Evolutionary conservation across 2,329 filamentous ascomycete species (phyloP).

Genomic region (Fusarium dimerum): DNA sequence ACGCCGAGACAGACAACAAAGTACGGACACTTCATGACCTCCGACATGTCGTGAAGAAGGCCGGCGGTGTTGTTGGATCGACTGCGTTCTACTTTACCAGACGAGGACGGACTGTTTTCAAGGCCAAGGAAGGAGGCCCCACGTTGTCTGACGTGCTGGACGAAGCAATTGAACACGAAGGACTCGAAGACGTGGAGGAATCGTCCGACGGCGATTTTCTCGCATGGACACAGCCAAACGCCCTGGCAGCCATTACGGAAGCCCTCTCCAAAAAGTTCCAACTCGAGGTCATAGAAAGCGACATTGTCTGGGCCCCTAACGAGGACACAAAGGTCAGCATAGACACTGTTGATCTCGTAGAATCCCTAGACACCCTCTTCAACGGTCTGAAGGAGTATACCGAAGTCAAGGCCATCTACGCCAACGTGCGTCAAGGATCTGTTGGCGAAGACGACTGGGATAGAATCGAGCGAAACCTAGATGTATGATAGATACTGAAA

Average conservation of each 20-base stretch:
- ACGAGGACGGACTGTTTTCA: constrained; percentile 73
- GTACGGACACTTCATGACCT: constrained; percentile 73
- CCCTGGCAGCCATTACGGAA: constrained; percentile 35
- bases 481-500: constrained; percentile 42
- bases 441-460: constrained; percentile 57
- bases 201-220: constrained; percentile 71
- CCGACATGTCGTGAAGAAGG: constrained; percentile 68
- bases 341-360: constrained; percentile 55
- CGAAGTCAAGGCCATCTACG: constrained; percentile 77
- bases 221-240: constrained; percentile 47
- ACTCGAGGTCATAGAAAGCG: constrained; percentile 69
- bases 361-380: constrained; percentile 61
- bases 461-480: constrained; percentile 53
- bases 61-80: constrained; percentile 69
- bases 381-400: constrained; percentile 64
- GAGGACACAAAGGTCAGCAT: constrained; percentile 72
- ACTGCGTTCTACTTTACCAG: constrained; percentile 85
- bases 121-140: constrained; percentile 47
- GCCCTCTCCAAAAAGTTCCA: constrained; percentile 62
- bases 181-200: constrained; percentile 70
- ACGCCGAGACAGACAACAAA: constrained; percentile 84
- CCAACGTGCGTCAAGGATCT: constrained; percentile 61
- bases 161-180: constrained; percentile 77
- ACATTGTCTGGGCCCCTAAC: constrained; percentile 85
- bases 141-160: constrained; percentile 75